These are phyloP conservation scores for Hortiboletus campestris DNA, from an alignment of 768 basidiomycete species.

Conservation along the genomic window DNA sequence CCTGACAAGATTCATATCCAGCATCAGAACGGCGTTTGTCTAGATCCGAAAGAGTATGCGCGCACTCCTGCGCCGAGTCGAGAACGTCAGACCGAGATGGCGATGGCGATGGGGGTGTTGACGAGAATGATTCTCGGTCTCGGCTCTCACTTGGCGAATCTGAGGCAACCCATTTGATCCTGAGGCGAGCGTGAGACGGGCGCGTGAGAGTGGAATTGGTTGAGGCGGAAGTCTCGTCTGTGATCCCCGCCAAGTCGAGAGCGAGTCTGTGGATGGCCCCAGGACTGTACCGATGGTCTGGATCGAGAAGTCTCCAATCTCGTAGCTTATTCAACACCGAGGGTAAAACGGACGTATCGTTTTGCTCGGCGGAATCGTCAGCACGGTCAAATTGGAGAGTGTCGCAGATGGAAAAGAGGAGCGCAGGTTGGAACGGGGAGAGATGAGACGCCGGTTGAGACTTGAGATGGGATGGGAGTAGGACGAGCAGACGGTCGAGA, in stretches of 20 bases:
- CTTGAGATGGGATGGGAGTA: constrained; percentile 14
- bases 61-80: not conserved
- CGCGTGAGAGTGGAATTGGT: not conserved
- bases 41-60: not conserved
- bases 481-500: constrained; percentile 14
- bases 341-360: constrained; percentile 14
- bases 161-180: constrained; percentile 19
- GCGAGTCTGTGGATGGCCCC: constrained; percentile 18
- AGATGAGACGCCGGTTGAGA: not conserved
- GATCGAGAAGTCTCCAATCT: constrained; percentile 25
- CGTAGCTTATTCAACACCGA: constrained; percentile 23
- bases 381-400: constrained; percentile 3
- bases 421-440: constrained; percentile 9
- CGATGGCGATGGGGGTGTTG: not conserved
- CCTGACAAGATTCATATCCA: not conserved
- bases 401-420: constrained; percentile 27
- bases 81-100: constrained; percentile 3
- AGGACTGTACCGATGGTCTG: constrained; percentile 10
- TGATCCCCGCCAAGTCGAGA: constrained; percentile 17
- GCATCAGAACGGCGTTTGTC: constrained; percentile 3
- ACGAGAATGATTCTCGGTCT: not conserved
- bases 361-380: not conserved
- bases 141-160: constrained; percentile 7
- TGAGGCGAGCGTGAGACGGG: constrained; percentile 1
- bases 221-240: not conserved